Evolutionary conservation across 768 basidiomycete genomes (phyloP).

Genomic region (Holtermannia corniformis): DNA sequence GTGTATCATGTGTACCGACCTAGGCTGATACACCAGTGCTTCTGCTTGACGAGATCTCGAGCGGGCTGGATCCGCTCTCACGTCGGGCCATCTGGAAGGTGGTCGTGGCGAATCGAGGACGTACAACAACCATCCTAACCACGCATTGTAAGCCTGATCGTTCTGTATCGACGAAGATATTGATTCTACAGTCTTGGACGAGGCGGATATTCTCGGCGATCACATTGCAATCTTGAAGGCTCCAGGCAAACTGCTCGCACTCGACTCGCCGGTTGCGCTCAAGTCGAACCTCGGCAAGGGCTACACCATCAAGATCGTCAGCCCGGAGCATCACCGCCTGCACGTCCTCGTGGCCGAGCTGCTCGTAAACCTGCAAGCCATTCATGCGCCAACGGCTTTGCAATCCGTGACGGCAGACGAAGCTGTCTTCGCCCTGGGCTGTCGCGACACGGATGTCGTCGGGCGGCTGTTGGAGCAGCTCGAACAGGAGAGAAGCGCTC

Average conservation of each 20-base stretch:
- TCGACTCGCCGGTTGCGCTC: conserved; percentile 63
- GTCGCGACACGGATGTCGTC: conserved; percentile 52
- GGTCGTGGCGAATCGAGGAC: conserved; percentile 56
- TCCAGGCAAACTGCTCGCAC: conserved; percentile 64
- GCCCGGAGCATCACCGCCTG: conserved; percentile 37
- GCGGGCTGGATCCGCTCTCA: conserved; percentile 69
- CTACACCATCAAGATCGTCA: conserved; percentile 53
- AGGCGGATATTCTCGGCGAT: conserved; percentile 69
- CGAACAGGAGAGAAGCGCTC: conserved; percentile 44
- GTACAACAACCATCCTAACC: conserved; percentile 63
- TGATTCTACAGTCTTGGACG: conserved; percentile 48
- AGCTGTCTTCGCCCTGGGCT: conserved; percentile 44
- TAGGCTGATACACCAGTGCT: conserved; percentile 16
- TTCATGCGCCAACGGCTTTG: conserved; percentile 1
- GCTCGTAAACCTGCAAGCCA: conserved; percentile 12
- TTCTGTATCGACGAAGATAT: neutral
- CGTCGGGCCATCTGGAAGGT: conserved; percentile 68
- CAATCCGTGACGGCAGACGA: conserved; percentile 8
- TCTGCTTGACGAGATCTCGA: conserved; percentile 35
- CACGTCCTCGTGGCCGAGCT: conserved; percentile 21
- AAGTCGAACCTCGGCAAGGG: conserved; percentile 64
- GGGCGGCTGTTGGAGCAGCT: conserved; percentile 52
- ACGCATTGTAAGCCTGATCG: conserved; percentile 56
- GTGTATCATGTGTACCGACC: conserved; percentile 13
- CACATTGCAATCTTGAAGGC: conserved; percentile 64